phyloP scores from a whole-genome alignment of 2,329 filamentous ascomycete species.

The Cladosporium sp. region DNA sequence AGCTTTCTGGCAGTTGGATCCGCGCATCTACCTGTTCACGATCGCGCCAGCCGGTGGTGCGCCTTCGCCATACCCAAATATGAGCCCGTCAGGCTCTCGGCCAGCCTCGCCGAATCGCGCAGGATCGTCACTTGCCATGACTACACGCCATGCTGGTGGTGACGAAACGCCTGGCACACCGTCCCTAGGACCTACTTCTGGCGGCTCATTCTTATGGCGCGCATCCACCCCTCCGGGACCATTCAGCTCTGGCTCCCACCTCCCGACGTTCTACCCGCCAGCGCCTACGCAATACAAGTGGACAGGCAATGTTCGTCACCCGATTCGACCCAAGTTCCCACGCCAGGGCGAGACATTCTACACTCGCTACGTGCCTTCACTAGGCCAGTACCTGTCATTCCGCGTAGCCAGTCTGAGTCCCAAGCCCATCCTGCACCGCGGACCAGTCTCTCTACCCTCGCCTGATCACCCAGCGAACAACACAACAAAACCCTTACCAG shows the following conservation, averaged over 20 bases:
- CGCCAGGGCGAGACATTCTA: slow-evolving; percentile 92
- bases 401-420: slow-evolving; percentile 73
- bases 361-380: slow-evolving; percentile 77
- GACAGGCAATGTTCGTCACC: slow-evolving; percentile 78
- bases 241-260: slow-evolving; percentile 77
- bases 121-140: slow-evolving; percentile 21
- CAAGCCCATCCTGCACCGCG: slow-evolving; percentile 63
- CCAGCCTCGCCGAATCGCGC: slow-evolving; percentile 49
- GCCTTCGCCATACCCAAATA: slow-evolving; percentile 47
- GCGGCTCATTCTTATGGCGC: slow-evolving; percentile 31
- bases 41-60: slow-evolving; percentile 57
- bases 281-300: slow-evolving; percentile 77
- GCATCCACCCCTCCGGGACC: slow-evolving; percentile 54
- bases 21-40: slow-evolving; percentile 84
- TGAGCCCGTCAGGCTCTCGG: slow-evolving; percentile 53
- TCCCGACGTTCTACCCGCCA: slow-evolving; percentile 89
- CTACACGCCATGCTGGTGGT: background rate
- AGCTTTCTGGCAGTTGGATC: slow-evolving; percentile 90
- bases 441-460: slow-evolving; percentile 44
- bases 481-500: slow-evolving; percentile 4
- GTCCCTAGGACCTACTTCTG: slow-evolving; percentile 4
- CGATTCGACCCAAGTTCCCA: slow-evolving; percentile 81
- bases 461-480: slow-evolving; percentile 7
- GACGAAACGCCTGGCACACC: slow-evolving; percentile 16
- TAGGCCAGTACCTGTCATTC: slow-evolving; percentile 84